A percentile compares a stretch with the other conserved stretches of the same genome.
These are phyloP conservation scores for Tuber umbilicatum DNA, from an alignment of 495 filamentous ascomycete genomes.

Conservation along the genomic window DNA sequence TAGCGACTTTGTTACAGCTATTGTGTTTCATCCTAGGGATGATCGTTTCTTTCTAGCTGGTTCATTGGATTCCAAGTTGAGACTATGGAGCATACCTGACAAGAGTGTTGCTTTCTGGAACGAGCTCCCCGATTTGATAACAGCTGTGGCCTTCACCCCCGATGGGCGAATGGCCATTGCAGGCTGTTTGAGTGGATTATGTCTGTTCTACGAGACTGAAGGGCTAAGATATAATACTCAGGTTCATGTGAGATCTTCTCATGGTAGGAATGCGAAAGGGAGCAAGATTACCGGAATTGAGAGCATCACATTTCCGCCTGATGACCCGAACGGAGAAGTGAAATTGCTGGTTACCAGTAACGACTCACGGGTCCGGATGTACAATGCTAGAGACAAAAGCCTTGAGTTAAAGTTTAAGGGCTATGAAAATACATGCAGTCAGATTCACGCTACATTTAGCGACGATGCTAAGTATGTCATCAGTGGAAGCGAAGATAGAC, in stretches of 20 bases:
- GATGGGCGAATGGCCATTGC: conserved; percentile 88
- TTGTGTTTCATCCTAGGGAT: conserved; percentile 90
- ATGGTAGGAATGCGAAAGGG: conserved; percentile 88
- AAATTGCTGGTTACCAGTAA: conserved; percentile 91
- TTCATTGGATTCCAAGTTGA: conserved; percentile 82
- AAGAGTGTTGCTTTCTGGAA: conserved; percentile 85
- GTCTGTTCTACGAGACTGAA: conserved; percentile 92
- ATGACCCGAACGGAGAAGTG: conserved; percentile 61
- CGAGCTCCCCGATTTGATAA: conserved; percentile 79
- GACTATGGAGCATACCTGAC: conserved; percentile 96
- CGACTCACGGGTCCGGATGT: conserved; percentile 87
- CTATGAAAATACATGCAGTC: conserved; percentile 83
- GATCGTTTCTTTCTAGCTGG: conserved; percentile 96
- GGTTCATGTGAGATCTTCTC: conserved; percentile 80
- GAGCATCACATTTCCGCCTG: conserved; percentile 58
- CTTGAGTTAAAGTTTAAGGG: conserved; percentile 88
- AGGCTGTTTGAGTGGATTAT: conserved; percentile 76
- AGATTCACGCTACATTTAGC: conserved; percentile 83
- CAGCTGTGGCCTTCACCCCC: conserved; percentile 85
- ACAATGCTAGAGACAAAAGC: conserved; percentile 74
- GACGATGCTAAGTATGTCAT: conserved; percentile 84
- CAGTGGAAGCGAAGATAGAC: conserved; percentile 86
- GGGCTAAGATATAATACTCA: conserved; percentile 76
- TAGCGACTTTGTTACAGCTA: conserved; percentile 89
- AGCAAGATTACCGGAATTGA: conserved; percentile 97